Percentiles rank a stretch among this genome's conserved stretches.
phyloP scores from a whole-genome alignment of 2,329 filamentous ascomycete species.

The Chalara sp. region DNA sequence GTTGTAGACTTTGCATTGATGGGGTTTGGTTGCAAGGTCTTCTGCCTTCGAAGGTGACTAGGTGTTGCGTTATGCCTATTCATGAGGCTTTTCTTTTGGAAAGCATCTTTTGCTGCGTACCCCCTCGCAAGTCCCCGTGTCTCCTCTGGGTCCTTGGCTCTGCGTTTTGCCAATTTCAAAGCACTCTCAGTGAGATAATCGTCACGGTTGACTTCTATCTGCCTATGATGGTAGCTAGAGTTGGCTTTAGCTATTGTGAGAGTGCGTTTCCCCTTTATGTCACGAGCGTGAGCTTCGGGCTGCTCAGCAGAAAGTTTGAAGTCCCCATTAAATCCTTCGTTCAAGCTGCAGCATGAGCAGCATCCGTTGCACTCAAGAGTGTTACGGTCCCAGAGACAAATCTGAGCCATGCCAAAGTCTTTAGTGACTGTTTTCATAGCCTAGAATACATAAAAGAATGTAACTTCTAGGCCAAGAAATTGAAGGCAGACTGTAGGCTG shows the following conservation, averaged over 20 bases:
- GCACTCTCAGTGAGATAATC: not conserved
- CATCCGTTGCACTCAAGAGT: constrained; percentile 3
- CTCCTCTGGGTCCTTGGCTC: not conserved
- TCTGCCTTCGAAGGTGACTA: too few relatives aligned
- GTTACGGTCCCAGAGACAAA: constrained; percentile 1
- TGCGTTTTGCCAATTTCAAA: not conserved
- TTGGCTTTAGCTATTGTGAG: too few relatives aligned
- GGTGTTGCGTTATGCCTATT: too few relatives aligned
- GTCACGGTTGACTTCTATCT: not conserved
- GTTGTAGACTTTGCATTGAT: too few relatives aligned
- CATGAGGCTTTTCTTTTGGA: too few relatives aligned
- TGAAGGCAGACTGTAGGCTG: not conserved
- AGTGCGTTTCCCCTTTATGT: not conserved
- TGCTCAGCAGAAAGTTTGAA: constrained; percentile 1
- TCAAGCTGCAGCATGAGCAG: not conserved
- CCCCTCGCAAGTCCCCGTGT: not conserved
- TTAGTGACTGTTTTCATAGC: constrained; percentile 2
- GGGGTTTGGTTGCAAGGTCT: too few relatives aligned
- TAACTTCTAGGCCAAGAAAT: constrained; percentile 5
- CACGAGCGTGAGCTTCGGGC: not conserved
- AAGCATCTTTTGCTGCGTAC: not conserved
- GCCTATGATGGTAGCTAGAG: not conserved
- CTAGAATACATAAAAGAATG: constrained; percentile 3
- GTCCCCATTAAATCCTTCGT: constrained; percentile 1
- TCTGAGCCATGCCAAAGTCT: constrained; percentile 1